A percentile compares a stretch with the other conserved stretches of the same genome.
phyloP scores from a whole-genome alignment of 1,139 yeast genomes.

The Scheffersomyces quercinus region DNA sequence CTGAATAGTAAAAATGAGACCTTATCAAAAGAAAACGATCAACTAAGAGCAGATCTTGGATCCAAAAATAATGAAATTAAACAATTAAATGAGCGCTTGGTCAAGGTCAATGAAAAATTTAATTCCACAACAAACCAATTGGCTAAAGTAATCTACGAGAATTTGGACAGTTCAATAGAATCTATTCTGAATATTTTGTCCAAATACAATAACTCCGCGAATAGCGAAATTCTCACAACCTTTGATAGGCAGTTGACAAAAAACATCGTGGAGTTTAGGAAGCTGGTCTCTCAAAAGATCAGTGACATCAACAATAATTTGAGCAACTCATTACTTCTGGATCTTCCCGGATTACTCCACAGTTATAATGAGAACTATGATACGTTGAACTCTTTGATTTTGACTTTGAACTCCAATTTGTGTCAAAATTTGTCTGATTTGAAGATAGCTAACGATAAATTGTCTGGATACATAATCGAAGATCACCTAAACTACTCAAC shows the following conservation, averaged over 20 bases:
- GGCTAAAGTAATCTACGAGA: conserved; percentile 13
- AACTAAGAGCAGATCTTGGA: conserved; percentile 1
- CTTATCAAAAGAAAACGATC: not conserved
- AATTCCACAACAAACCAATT: conserved; percentile 13
- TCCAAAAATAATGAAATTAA: conserved; percentile 9
- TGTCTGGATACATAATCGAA: conserved; percentile 7
- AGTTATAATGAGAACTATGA: conserved; percentile 10
- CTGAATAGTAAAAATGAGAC: not conserved
- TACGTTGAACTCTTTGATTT: conserved; percentile 7
- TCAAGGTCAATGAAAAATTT: conserved; percentile 12
- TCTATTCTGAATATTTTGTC: conserved; percentile 8
- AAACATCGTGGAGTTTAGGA: conserved; percentile 6
- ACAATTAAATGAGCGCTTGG: conserved; percentile 9
- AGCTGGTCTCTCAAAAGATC: conserved; percentile 3
- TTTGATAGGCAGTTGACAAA: conserved; percentile 8
- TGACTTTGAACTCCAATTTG: conserved; percentile 7
- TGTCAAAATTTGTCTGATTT: conserved; percentile 3
- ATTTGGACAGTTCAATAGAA: conserved; percentile 11
- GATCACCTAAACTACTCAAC: conserved; percentile 5
- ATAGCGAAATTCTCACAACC: conserved; percentile 5
- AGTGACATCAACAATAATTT: conserved; percentile 7
- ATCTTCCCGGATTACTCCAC: conserved; percentile 11
- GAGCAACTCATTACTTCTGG: conserved; percentile 9
- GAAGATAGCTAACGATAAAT: conserved; percentile 7
- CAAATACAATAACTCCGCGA: conserved; percentile 5